A percentile compares a stretch with the other conserved stretches of the same genome.
phyloP scores from a whole-genome alignment of 1,284 basidiomycete genomes.

The Ustilago loliicola region DNA sequence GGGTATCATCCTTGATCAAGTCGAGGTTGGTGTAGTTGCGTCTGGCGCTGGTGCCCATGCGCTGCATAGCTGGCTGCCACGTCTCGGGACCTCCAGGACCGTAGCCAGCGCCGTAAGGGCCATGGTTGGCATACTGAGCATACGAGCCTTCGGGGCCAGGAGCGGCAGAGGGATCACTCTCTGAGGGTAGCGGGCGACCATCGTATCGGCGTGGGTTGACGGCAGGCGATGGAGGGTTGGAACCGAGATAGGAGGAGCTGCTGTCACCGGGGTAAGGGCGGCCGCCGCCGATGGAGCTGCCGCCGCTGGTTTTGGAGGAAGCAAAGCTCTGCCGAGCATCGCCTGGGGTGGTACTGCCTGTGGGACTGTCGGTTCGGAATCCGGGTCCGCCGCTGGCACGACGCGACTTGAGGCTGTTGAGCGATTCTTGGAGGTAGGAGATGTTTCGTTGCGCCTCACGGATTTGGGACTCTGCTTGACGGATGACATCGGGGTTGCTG shows the following conservation, averaged over 20 bases:
- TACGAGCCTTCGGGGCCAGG: conserved; percentile 31
- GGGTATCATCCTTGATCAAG: conserved; percentile 96
- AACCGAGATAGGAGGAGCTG: conserved; percentile 50
- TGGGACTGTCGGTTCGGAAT: conserved; percentile 46
- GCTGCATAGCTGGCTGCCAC: conserved; percentile 59
- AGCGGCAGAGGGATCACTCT: conserved; percentile 4
- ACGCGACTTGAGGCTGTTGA: conserved; percentile 82
- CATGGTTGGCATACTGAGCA: conserved; percentile 51
- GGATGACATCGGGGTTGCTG: conserved; percentile 85
- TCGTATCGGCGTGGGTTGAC: conserved; percentile 51
- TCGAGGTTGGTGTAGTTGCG: conserved; percentile 74
- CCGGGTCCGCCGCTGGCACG: conserved; percentile 72
- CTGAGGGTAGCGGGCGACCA: conserved; percentile 49
- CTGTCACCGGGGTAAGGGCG: conserved; percentile 55
- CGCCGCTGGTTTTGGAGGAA: conserved; percentile 31
- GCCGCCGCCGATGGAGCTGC: conserved; percentile 25
- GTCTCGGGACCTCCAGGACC: conserved; percentile 26
- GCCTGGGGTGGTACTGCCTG: conserved; percentile 33
- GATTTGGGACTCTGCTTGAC: conserved; percentile 81
- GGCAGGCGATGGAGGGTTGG: conserved; percentile 45
- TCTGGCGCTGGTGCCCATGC: conserved; percentile 62
- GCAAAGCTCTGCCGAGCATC: conserved; percentile 50
- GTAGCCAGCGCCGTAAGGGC: conserved; percentile 33
- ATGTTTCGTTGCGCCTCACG: conserved; percentile 87
- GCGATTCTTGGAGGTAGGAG: conserved; percentile 87